Conservation (phyloP, 768 basidiomycete species). For the Leccinum barrowsii region DNA sequence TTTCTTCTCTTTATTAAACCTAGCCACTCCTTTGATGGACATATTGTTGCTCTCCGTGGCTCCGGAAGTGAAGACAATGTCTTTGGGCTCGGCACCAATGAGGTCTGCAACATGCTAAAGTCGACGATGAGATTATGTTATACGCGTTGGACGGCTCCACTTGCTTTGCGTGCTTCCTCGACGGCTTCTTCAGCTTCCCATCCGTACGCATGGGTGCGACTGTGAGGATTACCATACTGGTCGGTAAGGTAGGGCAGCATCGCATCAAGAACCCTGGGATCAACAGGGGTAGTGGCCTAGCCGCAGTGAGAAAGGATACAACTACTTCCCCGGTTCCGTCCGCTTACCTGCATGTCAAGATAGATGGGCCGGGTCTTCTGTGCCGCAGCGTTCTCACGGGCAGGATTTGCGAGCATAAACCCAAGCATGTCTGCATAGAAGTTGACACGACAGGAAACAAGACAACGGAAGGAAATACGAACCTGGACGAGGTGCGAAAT, state of each 20-base stretch:
- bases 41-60: conserved; percentile 99
- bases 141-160: conserved; percentile 9
- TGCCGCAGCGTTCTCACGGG: conserved; percentile 51
- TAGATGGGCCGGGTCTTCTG: conserved; percentile 87
- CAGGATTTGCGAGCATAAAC: conserved; percentile 71
- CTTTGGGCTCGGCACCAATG: conserved; percentile 92
- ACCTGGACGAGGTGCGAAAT: conserved; percentile 73
- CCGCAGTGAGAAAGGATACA: conserved; percentile 5
- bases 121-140: background rate
- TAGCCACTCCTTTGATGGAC: conserved; percentile 94
- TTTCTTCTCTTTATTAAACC: conserved; percentile 92
- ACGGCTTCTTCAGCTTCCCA: conserved; percentile 98
- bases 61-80: conserved; percentile 95
- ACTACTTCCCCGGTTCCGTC: background rate
- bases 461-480: conserved; percentile 10
- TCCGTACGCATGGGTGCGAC: conserved; percentile 96
- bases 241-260: conserved; percentile 97
- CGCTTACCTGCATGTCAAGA: conserved; percentile 89
- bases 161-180: conserved; percentile 84
- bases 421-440: conserved; percentile 73
- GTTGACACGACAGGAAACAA: background rate
- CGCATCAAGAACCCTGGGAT: conserved; percentile 93
- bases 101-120: conserved; percentile 82
- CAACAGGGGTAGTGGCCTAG: conserved; percentile 95
- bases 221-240: conserved; percentile 97